Base-by-base conservation (phyloP, 164 flowering plant species). In the Piper longum region DNA sequence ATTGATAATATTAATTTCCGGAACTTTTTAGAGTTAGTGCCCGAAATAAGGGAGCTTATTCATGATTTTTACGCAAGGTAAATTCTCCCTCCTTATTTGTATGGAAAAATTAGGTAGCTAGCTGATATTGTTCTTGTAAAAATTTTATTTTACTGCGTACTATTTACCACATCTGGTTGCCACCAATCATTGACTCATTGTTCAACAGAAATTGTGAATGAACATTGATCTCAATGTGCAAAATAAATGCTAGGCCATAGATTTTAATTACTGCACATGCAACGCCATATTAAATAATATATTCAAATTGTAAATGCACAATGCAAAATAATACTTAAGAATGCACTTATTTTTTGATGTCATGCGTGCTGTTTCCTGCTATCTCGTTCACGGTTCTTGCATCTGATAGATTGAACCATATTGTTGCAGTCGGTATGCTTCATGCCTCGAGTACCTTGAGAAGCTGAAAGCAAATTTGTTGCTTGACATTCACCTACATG, bases 11-110 rank as follows among this genome's bases (percentile, higher is more conserved):
- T 83, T 60, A 87, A 81, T 81, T 95, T 91, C 73, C 88, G 96
- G 59, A 95, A 91, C 72, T 90, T 91, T 73, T 79, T 95, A 71
- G 99, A 95, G 84, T 73, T 95, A 69, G 87, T 91, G 42, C 99
- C 99, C 69, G 99, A 90, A 82, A 83, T 90, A 44, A 86, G 99
- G 75, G 99, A 91, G 82, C 87, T 88, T 61, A 87, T 95, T 57
- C 77, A 88, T 72, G 95, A 95, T 70, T 95, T 95, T 72, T 88
- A 95, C 73, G 79, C 97, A n/a, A 95, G 99, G 99, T 91, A 83
- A 64, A 52, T 18, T 48, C 52, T 48, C 52, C 12, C 11, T 48
- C 12, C 8, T 48, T 14, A 9, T 48, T 48, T 14, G 14, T 48
- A 12, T 48, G 9, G 52, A 48, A 48, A 8, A 5, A 48, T 48